Percentiles rank a stretch among this genome's conserved stretches.
phyloP scores from a whole-genome alignment of 2,329 filamentous ascomycete species.

The Drechmeria coniospora region DNA sequence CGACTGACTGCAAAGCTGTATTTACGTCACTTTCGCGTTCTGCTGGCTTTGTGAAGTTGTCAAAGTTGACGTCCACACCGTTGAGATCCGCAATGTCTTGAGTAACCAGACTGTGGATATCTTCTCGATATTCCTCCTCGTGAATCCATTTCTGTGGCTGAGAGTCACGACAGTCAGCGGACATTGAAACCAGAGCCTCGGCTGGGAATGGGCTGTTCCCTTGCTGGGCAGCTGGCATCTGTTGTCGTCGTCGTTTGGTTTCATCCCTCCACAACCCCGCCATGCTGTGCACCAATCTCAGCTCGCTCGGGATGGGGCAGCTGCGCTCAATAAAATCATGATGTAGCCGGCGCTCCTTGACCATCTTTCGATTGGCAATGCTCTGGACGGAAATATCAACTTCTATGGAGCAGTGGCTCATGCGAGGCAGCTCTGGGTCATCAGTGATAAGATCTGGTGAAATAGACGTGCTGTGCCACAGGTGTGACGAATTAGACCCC shows the following conservation, averaged over 20 bases:
- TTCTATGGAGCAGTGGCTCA: slow-evolving; percentile 80
- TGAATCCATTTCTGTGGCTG: slow-evolving; percentile 80
- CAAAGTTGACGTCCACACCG: slow-evolving; percentile 35
- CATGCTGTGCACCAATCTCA: slow-evolving; percentile 89
- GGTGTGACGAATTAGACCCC: slow-evolving; percentile 41
- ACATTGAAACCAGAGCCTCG: slow-evolving; percentile 78
- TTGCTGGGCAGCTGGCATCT: slow-evolving; percentile 47
- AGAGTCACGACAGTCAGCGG: slow-evolving; percentile 59
- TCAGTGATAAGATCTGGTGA: slow-evolving; percentile 32
- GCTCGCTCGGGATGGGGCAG: slow-evolving; percentile 44
- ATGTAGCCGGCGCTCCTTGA: slow-evolving; percentile 65
- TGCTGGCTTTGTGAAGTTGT: slow-evolving; percentile 43
- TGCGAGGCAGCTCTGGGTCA: slow-evolving; percentile 50
- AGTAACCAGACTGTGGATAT: slow-evolving; percentile 45
- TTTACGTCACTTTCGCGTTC: slow-evolving; percentile 46
- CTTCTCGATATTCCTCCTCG: slow-evolving; percentile 63
- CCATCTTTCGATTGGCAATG: slow-evolving; percentile 66
- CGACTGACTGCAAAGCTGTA: slow-evolving; percentile 68
- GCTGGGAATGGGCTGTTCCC: slow-evolving; percentile 63
- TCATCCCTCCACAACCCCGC: slow-evolving; percentile 87
- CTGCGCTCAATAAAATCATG: slow-evolving; percentile 71
- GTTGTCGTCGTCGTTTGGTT: slow-evolving; percentile 58
- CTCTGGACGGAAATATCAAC: slow-evolving; percentile 80
- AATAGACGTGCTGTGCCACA: slow-evolving; percentile 71
- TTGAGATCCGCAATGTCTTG: slow-evolving; percentile 41